Evolutionary conservation across 345 rosid species (phyloP), one percentile per base, ranked within the genome.

Genomic region (Lagerstroemia speciosa): DNA sequence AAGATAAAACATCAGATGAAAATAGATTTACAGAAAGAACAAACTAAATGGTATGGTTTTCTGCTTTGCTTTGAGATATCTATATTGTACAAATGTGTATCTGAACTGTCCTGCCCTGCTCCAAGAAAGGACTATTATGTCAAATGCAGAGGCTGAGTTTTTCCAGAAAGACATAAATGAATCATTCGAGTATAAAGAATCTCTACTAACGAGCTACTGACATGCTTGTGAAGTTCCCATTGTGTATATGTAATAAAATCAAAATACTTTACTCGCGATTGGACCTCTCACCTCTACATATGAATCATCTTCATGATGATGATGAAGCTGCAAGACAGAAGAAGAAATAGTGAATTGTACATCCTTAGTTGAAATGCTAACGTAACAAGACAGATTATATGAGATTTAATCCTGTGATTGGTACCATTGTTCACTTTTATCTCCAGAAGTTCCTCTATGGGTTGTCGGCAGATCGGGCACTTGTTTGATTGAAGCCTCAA

Each of bases 401-500:
- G 20, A 30, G 11, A 26, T 53, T 12, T 2, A 67, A 29, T 64
- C 30, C 14, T 37, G 55, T 16, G 62, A 30, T 45, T 37, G 19
- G 45, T 43, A 79, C 83, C 69, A 3, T 58, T 43, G 45, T 55
- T 66, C 52, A 76, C 75, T 73, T 76, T 78, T 68, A 78, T 76
- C 80, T 74, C 77, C 33, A 82, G 0, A 32, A 78, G 79, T 74
- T 78, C 36, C 48, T 79, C 12, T n/a, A 78, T 76, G 15, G 74
- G 68, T 41, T 79, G 81, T 38, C 77, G 78, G 30, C 81, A 76
- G 20, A 76, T 74, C 0, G 80, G 85, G 67, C 80, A 77, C 38
- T 75, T 74, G 46, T 74, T 71, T 12, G 79, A 68, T 46, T 69
- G 76, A 31, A 67, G 60, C 72, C 69, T 65, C 77, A 78, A 70